Percentiles rank a stretch among this genome's conserved stretches.
phyloP scores from a whole-genome alignment of 1,284 basidiomycete genomes.

The Papiliotrema terrestris region DNA sequence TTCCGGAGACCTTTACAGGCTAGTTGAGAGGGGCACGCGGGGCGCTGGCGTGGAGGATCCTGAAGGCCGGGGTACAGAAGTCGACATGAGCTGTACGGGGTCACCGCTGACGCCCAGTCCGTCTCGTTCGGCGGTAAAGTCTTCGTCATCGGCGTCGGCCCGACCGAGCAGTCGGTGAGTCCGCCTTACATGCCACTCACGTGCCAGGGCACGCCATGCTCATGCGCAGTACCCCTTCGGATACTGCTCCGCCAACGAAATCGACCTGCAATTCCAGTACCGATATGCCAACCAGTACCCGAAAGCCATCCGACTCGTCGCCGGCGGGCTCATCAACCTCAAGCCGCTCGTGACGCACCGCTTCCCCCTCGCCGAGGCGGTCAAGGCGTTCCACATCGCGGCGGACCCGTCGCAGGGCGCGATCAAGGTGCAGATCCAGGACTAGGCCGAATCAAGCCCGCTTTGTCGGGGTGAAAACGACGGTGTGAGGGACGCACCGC shows the following conservation, averaged over 20 bases:
- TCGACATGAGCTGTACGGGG: neutral
- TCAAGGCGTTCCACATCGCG: slow-evolving; percentile 67
- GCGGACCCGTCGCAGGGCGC: slow-evolving; percentile 45
- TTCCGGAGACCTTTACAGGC: neutral
- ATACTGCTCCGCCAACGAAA: slow-evolving; percentile 54
- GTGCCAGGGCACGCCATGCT: neutral
- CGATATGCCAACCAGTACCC: slow-evolving; percentile 60
- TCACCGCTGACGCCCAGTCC: slow-evolving; percentile 30
- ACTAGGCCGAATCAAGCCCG: slow-evolving; percentile 22
- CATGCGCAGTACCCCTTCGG: slow-evolving; percentile 51
- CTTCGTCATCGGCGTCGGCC: slow-evolving; percentile 57
- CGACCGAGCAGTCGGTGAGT: slow-evolving; percentile 46
- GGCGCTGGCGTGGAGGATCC: too few relatives aligned
- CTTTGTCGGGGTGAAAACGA: neutral
- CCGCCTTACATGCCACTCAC: too few relatives aligned
- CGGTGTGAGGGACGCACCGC: too few relatives aligned
- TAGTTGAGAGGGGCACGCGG: too few relatives aligned
- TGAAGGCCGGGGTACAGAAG: too few relatives aligned
- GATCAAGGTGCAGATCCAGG: slow-evolving; percentile 50
- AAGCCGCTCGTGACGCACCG: slow-evolving; percentile 85
- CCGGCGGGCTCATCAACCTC: slow-evolving; percentile 74
- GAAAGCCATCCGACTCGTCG: slow-evolving; percentile 74
- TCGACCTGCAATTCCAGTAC: slow-evolving; percentile 55
- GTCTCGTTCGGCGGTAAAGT: slow-evolving; percentile 53
- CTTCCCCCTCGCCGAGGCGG: slow-evolving; percentile 69